phyloP scores from a whole-genome alignment of 371 early-diverging fungal species.

The Mortierella sp. region DNA sequence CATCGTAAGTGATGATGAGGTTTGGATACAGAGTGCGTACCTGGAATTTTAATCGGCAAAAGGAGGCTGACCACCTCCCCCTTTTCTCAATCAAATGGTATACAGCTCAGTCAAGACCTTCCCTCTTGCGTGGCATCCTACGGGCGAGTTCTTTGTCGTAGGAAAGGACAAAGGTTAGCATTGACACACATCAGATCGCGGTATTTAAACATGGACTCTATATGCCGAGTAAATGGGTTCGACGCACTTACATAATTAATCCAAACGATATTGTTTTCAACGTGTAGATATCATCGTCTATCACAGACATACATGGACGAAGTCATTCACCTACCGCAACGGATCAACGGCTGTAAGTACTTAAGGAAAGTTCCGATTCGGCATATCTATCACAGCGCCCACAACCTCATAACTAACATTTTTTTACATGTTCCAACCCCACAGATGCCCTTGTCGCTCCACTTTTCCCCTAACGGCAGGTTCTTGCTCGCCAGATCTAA shows the following conservation, averaged over 20 bases:
- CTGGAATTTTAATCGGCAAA: neutral
- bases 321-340: constrained; percentile 46
- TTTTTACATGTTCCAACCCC: neutral
- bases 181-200: neutral
- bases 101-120: constrained; percentile 21
- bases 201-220: neutral
- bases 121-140: constrained; percentile 69
- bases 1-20: constrained; percentile 28
- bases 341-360: constrained; percentile 30
- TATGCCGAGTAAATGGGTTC: neutral
- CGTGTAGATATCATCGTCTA: constrained; percentile 38
- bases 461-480: constrained; percentile 36
- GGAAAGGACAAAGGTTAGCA: constrained; percentile 43
- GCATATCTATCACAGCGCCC: neutral
- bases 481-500: constrained; percentile 35
- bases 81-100: neutral
- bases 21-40: neutral
- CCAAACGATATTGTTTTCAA: neutral
- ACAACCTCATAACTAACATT: neutral
- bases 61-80: neutral
- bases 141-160: constrained; percentile 45
- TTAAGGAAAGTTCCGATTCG: too few species aligned
- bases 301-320: constrained; percentile 50
- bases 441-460: constrained; percentile 8
- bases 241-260: neutral